Conservation (phyloP, 208 protist species). For the Acanthamoeba castellanii region DNA sequence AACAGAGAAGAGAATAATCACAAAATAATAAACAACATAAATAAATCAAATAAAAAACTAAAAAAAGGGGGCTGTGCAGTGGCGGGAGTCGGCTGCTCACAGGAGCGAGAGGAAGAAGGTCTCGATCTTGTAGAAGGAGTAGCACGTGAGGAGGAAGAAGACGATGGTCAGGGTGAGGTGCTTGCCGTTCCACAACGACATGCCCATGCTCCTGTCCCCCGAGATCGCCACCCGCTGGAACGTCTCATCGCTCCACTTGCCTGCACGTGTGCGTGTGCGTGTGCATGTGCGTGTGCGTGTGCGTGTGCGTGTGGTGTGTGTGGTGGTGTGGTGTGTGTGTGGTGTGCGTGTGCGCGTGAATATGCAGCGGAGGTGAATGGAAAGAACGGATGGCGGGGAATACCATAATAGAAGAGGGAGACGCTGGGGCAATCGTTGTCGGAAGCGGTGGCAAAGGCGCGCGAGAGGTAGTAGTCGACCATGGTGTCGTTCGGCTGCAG, state of each 20-base stretch:
- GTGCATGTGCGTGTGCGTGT: no score
- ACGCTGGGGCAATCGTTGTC: slow-evolving; percentile 27
- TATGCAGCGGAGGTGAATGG: not conserved
- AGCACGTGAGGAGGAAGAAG: slow-evolving; percentile 34
- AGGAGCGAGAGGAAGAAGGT: slow-evolving; percentile 11
- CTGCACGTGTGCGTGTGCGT: not conserved
- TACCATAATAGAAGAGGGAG: slow-evolving; percentile 30
- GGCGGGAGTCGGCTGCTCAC: not conserved
- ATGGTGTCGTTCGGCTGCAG: slow-evolving; percentile 23
- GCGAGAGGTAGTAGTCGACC: slow-evolving; percentile 36
- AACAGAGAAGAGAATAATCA: not conserved
- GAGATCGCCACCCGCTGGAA: slow-evolving; percentile 41
- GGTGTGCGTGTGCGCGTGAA: not conserved
- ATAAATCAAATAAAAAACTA: not conserved
- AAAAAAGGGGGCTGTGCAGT: not conserved
- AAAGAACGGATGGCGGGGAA: not conserved
- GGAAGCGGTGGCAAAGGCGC: not conserved
- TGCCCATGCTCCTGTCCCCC: slow-evolving; percentile 13
- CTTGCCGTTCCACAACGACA: slow-evolving; percentile 51
- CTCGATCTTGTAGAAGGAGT: slow-evolving; percentile 37
- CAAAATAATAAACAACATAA: no score
- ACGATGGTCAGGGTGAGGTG: slow-evolving; percentile 1
- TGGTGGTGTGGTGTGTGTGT: no score
- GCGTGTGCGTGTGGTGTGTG: no score
- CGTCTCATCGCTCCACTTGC: not conserved